phyloP scores from a whole-genome alignment of 345 rosid genomes.

The Arabidopsis arenosa region DNA sequence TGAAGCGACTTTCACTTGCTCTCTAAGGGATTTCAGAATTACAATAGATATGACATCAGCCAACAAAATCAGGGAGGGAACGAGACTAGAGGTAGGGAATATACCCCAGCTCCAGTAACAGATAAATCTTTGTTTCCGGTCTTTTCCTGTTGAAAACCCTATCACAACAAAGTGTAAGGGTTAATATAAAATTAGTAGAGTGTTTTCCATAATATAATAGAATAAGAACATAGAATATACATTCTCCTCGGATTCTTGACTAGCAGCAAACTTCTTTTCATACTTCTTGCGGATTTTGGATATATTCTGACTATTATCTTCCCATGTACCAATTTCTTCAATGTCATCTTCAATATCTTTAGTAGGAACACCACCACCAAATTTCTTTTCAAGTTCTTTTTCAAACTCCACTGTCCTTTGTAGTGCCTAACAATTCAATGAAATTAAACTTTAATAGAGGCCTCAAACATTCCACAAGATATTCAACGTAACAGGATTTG shows the following conservation, averaged over 20 bases:
- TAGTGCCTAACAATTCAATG: slow-evolving; percentile 63
- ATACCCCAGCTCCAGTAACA: slow-evolving; percentile 97
- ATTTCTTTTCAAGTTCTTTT: slow-evolving; percentile 91
- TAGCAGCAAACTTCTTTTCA: slow-evolving; percentile 86
- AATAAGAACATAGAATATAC: slow-evolving; percentile 48
- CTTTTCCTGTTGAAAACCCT: slow-evolving; percentile 62
- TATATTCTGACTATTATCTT: slow-evolving; percentile 63
- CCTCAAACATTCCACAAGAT: slow-evolving; percentile 30
- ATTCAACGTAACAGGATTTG: neutral
- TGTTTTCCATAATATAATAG: slow-evolving; percentile 23
- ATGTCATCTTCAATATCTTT: slow-evolving; percentile 72
- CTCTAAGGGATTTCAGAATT: slow-evolving; percentile 18
- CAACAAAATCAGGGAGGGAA: slow-evolving; percentile 12
- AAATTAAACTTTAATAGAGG: slow-evolving; percentile 38
- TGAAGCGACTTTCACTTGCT: slow-evolving; percentile 15
- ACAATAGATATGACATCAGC: slow-evolving; percentile 27
- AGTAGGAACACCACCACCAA: slow-evolving; percentile 79
- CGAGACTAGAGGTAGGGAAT: slow-evolving; percentile 32
- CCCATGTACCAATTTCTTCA: slow-evolving; percentile 81
- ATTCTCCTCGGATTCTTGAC: slow-evolving; percentile 63
- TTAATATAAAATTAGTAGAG: slow-evolving; percentile 17
- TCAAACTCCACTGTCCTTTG: slow-evolving; percentile 97
- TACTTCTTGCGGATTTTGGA: slow-evolving; percentile 95
- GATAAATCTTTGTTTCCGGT: slow-evolving; percentile 75
- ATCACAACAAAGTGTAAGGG: slow-evolving; percentile 30